These are phyloP conservation scores for Daldinia grandis DNA, from an alignment of 495 filamentous ascomycete species.

Conservation along the genomic window DNA sequence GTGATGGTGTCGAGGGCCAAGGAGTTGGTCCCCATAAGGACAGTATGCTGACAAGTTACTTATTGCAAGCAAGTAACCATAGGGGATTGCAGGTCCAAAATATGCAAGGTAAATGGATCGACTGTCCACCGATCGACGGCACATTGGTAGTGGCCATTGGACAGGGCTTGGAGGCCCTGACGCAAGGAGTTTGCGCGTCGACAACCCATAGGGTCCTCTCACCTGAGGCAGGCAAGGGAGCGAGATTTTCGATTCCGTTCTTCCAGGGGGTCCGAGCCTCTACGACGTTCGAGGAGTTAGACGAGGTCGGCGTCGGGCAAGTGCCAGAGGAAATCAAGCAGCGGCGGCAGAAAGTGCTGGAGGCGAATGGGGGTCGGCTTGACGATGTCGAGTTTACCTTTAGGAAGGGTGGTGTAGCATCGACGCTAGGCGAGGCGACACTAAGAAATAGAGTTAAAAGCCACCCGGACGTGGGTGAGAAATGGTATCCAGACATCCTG, in stretches of 20 bases:
- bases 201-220: conserved; percentile 86
- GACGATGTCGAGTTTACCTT: conserved; percentile 87
- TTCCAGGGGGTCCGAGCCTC: conserved; percentile 92
- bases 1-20: conserved; percentile 59
- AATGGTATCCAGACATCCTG: conserved; percentile 82
- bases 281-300: conserved; percentile 76
- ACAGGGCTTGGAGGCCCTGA: conserved; percentile 90
- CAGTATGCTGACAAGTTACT: conserved; percentile 83
- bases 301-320: conserved; percentile 62
- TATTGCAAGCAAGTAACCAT: conserved; percentile 86
- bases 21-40: conserved; percentile 97
- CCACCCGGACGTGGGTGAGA: conserved; percentile 88
- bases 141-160: conserved; percentile 92
- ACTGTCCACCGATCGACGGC: conserved; percentile 68
- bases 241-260: conserved; percentile 86
- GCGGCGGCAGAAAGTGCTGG: conserved; percentile 63
- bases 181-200: conserved; percentile 82
- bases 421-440: conserved; percentile 82
- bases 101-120: conserved; percentile 81
- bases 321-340: conserved; percentile 72
- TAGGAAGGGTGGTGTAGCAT: conserved; percentile 65
- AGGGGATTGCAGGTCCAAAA: conserved; percentile 90
- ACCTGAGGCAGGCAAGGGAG: conserved; percentile 69
- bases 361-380: conserved; percentile 58
- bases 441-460: conserved; percentile 87